These are phyloP conservation scores for Russula brevipes DNA, from an alignment of 768 basidiomycete genomes.

Conservation along the genomic window DNA sequence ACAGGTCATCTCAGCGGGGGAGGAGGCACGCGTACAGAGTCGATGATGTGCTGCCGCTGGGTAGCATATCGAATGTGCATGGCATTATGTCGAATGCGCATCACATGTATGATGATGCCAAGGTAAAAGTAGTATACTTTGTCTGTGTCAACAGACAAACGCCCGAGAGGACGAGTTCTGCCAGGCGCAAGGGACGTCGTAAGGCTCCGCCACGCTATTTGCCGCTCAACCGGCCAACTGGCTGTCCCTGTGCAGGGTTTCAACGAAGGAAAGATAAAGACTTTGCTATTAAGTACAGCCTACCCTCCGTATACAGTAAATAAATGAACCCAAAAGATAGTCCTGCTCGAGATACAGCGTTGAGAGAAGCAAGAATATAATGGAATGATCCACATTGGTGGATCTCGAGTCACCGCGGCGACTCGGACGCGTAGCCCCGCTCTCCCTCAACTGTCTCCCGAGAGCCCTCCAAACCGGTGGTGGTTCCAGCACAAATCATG, in stretches of 20 bases:
- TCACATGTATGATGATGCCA: slow-evolving; percentile 26
- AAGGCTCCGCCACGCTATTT: slow-evolving; percentile 5
- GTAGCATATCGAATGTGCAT: slow-evolving; percentile 41
- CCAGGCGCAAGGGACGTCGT: not conserved
- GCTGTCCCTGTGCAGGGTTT: too few relatives aligned
- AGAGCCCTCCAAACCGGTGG: not conserved
- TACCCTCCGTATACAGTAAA: not conserved
- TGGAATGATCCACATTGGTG: not conserved
- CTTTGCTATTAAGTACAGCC: not conserved
- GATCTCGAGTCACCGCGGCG: not conserved
- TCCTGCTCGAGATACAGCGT: not conserved
- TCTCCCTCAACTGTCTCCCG: not conserved
- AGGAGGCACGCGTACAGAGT: slow-evolving; percentile 45
- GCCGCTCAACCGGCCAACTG: not conserved
- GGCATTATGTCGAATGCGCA: slow-evolving; percentile 41
- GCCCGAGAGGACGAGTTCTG: slow-evolving; percentile 12
- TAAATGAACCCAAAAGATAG: not conserved
- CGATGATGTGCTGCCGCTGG: slow-evolving; percentile 65
- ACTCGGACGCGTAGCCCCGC: not conserved
- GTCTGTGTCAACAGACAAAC: slow-evolving; percentile 18
- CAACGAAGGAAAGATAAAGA: too few relatives aligned
- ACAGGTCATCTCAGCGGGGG: slow-evolving; percentile 3
- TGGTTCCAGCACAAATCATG: not conserved
- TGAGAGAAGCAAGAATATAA: not conserved
- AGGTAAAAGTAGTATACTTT: not conserved